Base-by-base conservation (phyloP, 2,329 filamentous ascomycete genomes). In the Thelonectria discophora region DNA sequence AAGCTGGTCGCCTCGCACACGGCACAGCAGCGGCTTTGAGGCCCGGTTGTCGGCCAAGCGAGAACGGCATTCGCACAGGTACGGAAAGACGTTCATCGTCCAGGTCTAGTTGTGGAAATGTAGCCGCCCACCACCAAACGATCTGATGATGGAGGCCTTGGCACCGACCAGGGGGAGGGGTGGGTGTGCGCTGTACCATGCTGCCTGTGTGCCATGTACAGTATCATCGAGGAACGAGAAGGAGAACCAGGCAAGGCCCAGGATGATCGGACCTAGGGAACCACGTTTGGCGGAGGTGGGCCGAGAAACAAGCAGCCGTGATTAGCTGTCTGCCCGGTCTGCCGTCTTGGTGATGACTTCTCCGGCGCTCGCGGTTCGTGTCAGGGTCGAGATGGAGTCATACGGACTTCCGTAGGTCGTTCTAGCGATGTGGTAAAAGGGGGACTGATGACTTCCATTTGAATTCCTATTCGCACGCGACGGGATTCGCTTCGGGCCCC, bases 331-430 rank as follows among this genome's bases (percentile, higher is more conserved):
- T 43, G 39, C 40, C 24, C 24, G 24, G 4, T 24, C 24, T 54
- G 32, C 48, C 21, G 39, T 34, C n/a, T 46, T 47, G 42, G 10
- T 47, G 24, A 24, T 37, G 43, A 6, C 17, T 24, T 21, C 34
- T 24, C 24, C 24, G 24, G 4, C 24, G 24, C 17, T 3, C n/a
- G 39, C n/a, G 15, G 30, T 9, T 53, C 24, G 18, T 42, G n/a
- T 27, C 40, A 21, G 51, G 48, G 49, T 39, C 21, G 30, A 39
- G 34, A 62, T 64, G 65, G 60, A 68, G 64, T 68, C 66, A 60
- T 60, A 42, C 48, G 52, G 39, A 42, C 12, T 9, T 42, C 13
- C 37, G 24, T 24, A 27, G 15, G 37, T 27, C 42, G 56, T 40
- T 32, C 50, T 32, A 42, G 45, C 21, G 45, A 60, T 45, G 57